Evolutionary conservation across 306 rosid species (phyloP), one percentile per base, ranked within the genome.

Genomic region (Cyamopsis tetragonoloba): DNA sequence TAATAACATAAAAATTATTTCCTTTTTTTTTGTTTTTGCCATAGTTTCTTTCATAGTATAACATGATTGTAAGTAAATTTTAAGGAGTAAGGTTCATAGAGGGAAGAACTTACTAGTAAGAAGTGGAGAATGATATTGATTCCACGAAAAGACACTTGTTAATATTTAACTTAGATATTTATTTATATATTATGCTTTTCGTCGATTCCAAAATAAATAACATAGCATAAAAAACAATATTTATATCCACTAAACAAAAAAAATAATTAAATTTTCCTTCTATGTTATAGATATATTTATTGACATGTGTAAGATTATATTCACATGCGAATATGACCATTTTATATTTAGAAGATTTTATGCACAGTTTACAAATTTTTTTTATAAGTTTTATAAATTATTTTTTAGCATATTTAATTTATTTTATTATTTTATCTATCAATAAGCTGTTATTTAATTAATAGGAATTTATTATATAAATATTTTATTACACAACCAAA

Each of bases 61-160:
- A 19, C 7, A 41, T 27, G 55, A 32, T 70, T 41, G 38, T 13
- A 31, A 18, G 60, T n/a, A 10, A 49, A 19, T 12, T 47, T 53
- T 5, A 10, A 54, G 20, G 23, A 38, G 0, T 27, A 50, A 10
- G 55, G 24, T 42, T 47, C 35, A 46, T 34, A 38, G 47, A 28
- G 8, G 14, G 62, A 48, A 42, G 67, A 67, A 27, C 43, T 62
- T 72, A 6, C 65, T 11, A 20, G 24, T 62, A 28, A 26, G 38
- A 32, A 42, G 56, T 47, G 55, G 53, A 63, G 32, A 64, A 56
- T 71, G 64, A 27, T 59, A 15, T 42, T 66, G 54, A 58, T 77
- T 63, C 68, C 20, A 54, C 19, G 68, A 77, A 44, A 62, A 54
- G 62, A 63, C 73, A 55, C 46, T 37, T 71, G 5, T 19, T 34